Evolutionary conservation across 208 protist species (phyloP).

Genomic region (Chromosphaera perkinsii): DNA sequence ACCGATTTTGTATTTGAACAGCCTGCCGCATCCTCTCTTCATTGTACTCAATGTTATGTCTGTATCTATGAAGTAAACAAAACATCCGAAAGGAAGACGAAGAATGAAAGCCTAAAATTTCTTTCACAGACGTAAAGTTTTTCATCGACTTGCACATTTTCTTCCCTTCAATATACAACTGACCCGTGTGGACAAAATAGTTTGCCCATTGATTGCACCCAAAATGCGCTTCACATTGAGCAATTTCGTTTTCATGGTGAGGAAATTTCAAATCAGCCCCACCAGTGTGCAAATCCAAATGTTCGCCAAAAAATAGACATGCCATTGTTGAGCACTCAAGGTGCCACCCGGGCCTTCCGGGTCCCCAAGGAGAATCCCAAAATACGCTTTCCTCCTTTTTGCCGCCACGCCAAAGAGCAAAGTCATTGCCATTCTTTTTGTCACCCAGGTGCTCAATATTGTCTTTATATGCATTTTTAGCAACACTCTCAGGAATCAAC

Average conservation of each 20-base stretch:
- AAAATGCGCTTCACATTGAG: conserved; percentile 50
- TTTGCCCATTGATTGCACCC: conserved; percentile 87
- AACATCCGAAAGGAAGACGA: conserved; percentile 67
- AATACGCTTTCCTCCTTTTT: neutral
- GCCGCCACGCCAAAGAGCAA: conserved; percentile 1
- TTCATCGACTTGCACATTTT: conserved; percentile 99
- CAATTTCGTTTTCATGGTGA: conserved; percentile 75
- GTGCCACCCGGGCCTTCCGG: conserved; percentile 96
- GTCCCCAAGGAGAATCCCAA: conserved; percentile 50
- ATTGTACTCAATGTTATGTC: conserved; percentile 79
- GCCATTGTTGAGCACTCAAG: conserved; percentile 98
- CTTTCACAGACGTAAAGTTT: conserved; percentile 97
- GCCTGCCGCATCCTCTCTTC: conserved; percentile 75
- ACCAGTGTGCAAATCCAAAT: conserved; percentile 65
- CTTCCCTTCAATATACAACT: conserved; percentile 90
- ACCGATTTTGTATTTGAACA: conserved; percentile 63
- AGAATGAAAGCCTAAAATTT: conserved; percentile 46
- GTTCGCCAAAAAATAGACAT: neutral
- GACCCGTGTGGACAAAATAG: conserved; percentile 88
- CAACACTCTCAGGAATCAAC: neutral
- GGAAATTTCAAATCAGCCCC: conserved; percentile 70
- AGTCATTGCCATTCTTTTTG: neutral
- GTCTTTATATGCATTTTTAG: neutral
- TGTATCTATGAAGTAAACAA: conserved; percentile 76
- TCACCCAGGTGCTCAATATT: neutral